Conservation (phyloP, 2,329 filamentous ascomycete genomes). For the Talaromyces funiculosus region DNA sequence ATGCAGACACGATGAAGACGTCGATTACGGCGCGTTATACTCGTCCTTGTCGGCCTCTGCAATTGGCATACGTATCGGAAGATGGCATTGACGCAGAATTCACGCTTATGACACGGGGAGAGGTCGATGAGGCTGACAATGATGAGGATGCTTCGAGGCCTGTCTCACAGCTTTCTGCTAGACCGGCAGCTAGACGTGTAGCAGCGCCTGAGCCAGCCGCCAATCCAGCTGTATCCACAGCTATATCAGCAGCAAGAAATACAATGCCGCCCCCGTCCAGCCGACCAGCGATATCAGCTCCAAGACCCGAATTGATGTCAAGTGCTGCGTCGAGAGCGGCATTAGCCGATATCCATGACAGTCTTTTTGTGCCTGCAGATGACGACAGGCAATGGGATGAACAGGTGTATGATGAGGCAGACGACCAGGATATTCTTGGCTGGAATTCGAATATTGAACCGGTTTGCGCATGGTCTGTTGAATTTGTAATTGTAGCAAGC, state of each 20-base stretch:
- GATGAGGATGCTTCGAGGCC: constrained; percentile 34
- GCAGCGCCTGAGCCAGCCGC: constrained; percentile 5
- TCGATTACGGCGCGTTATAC: constrained; percentile 55
- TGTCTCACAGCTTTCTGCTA: constrained; percentile 37
- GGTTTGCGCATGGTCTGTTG: constrained; percentile 25
- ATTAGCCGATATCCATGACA: constrained; percentile 50
- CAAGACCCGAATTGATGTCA: constrained; percentile 18
- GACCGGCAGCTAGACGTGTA: constrained; percentile 31
- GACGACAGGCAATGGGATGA: constrained; percentile 59
- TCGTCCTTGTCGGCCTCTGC: constrained; percentile 53
- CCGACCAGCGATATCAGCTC: constrained; percentile 24
- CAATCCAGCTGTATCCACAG: constrained; percentile 19
- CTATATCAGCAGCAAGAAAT: constrained; percentile 19
- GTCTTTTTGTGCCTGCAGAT: constrained; percentile 57
- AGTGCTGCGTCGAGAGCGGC: constrained; percentile 25
- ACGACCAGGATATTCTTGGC: constrained; percentile 55
- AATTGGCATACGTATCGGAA: constrained; percentile 53
- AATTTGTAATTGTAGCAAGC: neutral
- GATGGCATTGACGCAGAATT: constrained; percentile 52
- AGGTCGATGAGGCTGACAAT: constrained; percentile 34
- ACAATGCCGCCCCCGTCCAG: constrained; percentile 22
- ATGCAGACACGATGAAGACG: constrained; percentile 55
- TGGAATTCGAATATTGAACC: constrained; percentile 55
- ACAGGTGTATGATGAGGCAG: constrained; percentile 41
- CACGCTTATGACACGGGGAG: constrained; percentile 57